Evolutionary conservation across 345 rosid species (phyloP).

Genomic region (Gossypium turneri): DNA sequence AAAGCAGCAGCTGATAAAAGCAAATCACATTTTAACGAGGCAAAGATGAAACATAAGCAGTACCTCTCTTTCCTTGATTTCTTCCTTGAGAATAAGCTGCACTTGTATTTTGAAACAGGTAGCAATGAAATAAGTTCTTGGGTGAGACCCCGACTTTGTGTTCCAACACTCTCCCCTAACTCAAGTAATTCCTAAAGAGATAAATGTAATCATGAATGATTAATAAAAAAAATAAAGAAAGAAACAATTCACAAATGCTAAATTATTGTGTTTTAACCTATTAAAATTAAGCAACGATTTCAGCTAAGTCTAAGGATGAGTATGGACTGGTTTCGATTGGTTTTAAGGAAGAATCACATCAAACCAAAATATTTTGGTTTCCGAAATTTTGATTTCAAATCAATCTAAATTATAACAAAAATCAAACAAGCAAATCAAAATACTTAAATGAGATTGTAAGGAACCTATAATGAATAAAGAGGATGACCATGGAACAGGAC

Average conservation of each 20-base stretch:
- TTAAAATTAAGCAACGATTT: background rate
- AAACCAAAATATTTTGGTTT: too few relatives aligned
- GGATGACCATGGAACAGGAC: too few relatives aligned
- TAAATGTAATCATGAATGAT: slow-evolving; percentile 14
- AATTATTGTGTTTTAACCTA: background rate
- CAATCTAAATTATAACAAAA: too few relatives aligned
- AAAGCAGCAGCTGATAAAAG: background rate
- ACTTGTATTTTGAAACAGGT: slow-evolving; percentile 42
- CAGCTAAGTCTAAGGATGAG: background rate
- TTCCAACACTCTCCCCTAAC: slow-evolving; percentile 40
- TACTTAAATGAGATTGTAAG: too few relatives aligned
- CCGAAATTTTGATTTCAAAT: too few relatives aligned
- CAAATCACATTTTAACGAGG: background rate
- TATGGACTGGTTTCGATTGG: too few relatives aligned
- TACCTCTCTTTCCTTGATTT: slow-evolving; percentile 87
- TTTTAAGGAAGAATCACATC: too few relatives aligned
- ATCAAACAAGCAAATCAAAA: too few relatives aligned
- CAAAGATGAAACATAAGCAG: slow-evolving; percentile 6
- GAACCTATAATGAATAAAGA: too few relatives aligned
- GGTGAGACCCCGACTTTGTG: slow-evolving; percentile 6
- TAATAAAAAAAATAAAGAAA: background rate
- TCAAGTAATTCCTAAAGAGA: slow-evolving; percentile 75
- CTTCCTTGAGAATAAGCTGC: slow-evolving; percentile 75
- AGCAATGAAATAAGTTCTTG: slow-evolving; percentile 4
- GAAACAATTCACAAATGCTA: background rate